Percentiles rank a stretch among this genome's conserved stretches.
Conservation (phyloP, 2,329 filamentous ascomycete species). For the Paracoccidioides lutzii region DNA sequence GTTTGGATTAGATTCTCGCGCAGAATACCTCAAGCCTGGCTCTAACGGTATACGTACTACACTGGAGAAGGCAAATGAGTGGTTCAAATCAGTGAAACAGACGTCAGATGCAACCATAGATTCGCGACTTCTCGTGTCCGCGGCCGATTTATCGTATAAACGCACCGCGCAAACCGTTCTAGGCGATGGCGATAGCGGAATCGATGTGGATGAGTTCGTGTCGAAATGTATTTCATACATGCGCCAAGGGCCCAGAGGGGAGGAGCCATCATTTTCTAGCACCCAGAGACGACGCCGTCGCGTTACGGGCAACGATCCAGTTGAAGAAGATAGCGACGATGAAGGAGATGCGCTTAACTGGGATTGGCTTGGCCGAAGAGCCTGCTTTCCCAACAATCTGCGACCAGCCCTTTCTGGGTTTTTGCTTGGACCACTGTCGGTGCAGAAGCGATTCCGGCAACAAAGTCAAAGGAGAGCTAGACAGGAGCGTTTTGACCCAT, state of each 20-base stretch:
- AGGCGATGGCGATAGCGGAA: conserved; percentile 57
- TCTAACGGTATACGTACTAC: conserved; percentile 54
- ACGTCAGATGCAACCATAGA: conserved; percentile 86
- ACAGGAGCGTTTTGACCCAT: conserved; percentile 54
- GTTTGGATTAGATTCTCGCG: conserved; percentile 47
- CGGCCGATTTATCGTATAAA: conserved; percentile 67
- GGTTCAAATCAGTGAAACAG: conserved; percentile 62
- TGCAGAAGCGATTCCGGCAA: conserved; percentile 70
- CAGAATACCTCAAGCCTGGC: conserved; percentile 55
- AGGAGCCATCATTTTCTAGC: conserved; percentile 33
- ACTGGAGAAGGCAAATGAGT: conserved; percentile 51
- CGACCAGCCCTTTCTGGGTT: conserved; percentile 72
- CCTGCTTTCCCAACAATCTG: conserved; percentile 57
- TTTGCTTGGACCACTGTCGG: conserved; percentile 73
- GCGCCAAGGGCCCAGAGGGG: conserved; percentile 50
- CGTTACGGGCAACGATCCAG: conserved; percentile 45
- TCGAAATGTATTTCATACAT: conserved; percentile 84
- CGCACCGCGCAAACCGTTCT: conserved; percentile 62
- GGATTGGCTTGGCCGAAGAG: conserved; percentile 66
- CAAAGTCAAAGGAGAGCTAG: conserved; percentile 57
- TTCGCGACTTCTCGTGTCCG: conserved; percentile 68
- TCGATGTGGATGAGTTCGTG: conserved; percentile 86
- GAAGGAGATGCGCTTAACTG: conserved; percentile 73
- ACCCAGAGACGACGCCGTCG: conserved; percentile 29
- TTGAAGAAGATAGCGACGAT: conserved; percentile 44